Percentiles rank a stretch among this genome's conserved stretches.
Conservation (phyloP, 78 protist genomes). For the Guillardia theta region DNA sequence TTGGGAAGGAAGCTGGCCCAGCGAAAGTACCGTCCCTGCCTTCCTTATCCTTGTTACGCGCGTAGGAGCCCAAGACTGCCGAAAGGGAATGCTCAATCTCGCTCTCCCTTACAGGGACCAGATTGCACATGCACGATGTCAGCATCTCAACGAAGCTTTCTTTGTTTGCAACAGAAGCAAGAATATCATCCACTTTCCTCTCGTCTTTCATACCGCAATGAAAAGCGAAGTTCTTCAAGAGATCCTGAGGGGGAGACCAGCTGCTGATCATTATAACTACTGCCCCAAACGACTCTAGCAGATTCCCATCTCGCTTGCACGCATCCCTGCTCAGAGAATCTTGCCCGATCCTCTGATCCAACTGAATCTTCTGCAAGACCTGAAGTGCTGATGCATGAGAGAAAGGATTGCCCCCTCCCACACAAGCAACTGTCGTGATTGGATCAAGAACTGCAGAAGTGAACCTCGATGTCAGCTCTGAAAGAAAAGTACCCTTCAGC, state of each 20-base stretch:
- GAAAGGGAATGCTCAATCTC: too few species aligned
- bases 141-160: too few species aligned
- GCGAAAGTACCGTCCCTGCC: too few species aligned
- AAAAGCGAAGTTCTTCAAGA: not conserved
- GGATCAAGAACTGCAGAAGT: not conserved
- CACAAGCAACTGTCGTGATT: not conserved
- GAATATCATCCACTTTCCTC: not conserved
- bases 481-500: not conserved
- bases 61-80: too few species aligned
- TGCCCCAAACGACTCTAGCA: not conserved
- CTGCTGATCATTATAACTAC: not conserved
- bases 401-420: not conserved
- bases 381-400: not conserved
- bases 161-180: not conserved
- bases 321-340: not conserved
- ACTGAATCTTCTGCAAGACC: not conserved
- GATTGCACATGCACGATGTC: too few species aligned
- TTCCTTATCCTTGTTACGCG: too few species aligned
- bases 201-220: not conserved
- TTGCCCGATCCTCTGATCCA: not conserved
- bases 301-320: not conserved
- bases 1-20: too few species aligned
- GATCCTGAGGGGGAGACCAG: not conserved
- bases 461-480: not conserved
- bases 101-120: too few species aligned